These are phyloP conservation scores for Aspergillus sp. DNA, from an alignment of 2,329 filamentous ascomycete species.

Conservation along the genomic window DNA sequence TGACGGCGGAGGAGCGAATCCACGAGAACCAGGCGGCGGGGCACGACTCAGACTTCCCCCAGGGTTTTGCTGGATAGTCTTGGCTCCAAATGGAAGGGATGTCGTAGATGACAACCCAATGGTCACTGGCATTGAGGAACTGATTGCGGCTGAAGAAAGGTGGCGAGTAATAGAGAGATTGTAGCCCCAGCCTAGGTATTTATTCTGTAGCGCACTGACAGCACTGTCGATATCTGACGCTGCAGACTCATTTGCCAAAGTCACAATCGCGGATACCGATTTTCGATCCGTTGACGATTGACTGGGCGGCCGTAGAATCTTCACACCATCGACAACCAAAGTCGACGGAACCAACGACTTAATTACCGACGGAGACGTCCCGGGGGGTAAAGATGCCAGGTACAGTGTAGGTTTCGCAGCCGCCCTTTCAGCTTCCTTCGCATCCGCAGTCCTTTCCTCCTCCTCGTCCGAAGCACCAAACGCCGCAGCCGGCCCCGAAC, in stretches of 20 bases:
- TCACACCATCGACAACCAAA: conserved; percentile 65
- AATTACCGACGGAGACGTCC: conserved; percentile 44
- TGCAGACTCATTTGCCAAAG: conserved; percentile 70
- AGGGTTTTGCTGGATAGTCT: conserved; percentile 49
- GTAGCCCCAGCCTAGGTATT: conserved; percentile 77
- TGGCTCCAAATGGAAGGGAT: conserved; percentile 72
- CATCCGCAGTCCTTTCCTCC: conserved; percentile 33
- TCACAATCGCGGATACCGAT: conserved; percentile 71
- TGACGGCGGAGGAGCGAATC: conserved; percentile 70
- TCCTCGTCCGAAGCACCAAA: conserved; percentile 41
- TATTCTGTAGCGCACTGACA: conserved; percentile 71
- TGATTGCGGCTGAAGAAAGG: conserved; percentile 68
- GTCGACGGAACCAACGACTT: conserved; percentile 46
- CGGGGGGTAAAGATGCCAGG: conserved; percentile 48
- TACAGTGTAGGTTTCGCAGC: conserved; percentile 51
- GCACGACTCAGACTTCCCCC: conserved; percentile 44
- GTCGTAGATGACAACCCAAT: conserved; percentile 42
- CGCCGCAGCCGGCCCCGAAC: conserved; percentile 29
- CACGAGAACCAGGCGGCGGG: conserved; percentile 45
- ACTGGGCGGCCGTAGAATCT: conserved; percentile 55
- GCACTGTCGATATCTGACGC: conserved; percentile 75
- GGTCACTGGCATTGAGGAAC: conserved; percentile 45
- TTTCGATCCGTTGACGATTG: conserved; percentile 54
- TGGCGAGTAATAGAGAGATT: conserved; percentile 74
- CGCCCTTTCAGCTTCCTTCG: conserved; percentile 40